Conservation (phyloP, 1,284 basidiomycete species). For the Cystobasidium sp. region DNA sequence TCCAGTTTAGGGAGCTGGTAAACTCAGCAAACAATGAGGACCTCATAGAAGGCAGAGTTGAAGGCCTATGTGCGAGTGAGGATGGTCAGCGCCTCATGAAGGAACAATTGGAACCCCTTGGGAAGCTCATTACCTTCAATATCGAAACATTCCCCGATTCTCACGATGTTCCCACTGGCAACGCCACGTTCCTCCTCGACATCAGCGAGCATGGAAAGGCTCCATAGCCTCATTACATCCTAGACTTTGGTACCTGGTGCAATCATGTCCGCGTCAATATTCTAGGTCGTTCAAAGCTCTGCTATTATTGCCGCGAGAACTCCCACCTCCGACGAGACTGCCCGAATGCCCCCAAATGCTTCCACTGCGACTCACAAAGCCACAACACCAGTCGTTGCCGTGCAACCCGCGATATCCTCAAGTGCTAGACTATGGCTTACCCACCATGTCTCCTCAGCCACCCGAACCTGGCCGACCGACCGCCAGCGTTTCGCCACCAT, state of each 20-base stretch:
- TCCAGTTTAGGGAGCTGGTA: background rate
- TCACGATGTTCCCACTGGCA: background rate
- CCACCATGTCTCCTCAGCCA: no score
- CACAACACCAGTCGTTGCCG: background rate
- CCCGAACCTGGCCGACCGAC: no score
- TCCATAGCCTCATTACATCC: background rate
- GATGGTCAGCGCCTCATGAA: background rate
- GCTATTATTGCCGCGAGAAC: constrained; percentile 20
- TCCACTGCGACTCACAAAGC: background rate
- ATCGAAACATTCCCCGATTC: constrained; percentile 3
- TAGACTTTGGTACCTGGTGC: background rate
- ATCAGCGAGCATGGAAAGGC: constrained; percentile 12
- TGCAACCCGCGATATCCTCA: no score
- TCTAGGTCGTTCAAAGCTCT: background rate
- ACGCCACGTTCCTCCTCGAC: constrained; percentile 7
- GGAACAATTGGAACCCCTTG: constrained; percentile 1
- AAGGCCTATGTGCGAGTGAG: background rate
- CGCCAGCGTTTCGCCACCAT: no score
- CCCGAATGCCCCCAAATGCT: constrained; percentile 18
- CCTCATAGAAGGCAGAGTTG: background rate
- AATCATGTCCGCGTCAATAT: background rate
- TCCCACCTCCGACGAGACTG: constrained; percentile 8
- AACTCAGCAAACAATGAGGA: background rate
- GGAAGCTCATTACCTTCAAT: constrained; percentile 5
- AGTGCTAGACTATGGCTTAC: no score